These are phyloP conservation scores for Salix exigua DNA, from an alignment of 345 rosid species.

Conservation along the genomic window DNA sequence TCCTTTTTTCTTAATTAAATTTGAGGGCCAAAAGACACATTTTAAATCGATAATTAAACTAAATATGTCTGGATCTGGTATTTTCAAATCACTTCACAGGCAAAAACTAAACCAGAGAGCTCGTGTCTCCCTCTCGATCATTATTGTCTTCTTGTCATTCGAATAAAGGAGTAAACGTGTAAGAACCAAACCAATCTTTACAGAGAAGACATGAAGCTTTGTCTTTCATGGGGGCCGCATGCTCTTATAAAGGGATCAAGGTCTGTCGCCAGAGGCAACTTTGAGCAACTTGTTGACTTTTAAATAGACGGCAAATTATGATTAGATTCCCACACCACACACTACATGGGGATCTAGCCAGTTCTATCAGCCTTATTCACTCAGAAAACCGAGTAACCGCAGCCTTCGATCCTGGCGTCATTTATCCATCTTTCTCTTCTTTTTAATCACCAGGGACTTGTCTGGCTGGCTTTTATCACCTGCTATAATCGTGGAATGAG, in stretches of 20 bases:
- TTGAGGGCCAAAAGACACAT: background rate
- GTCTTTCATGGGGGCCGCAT: slow-evolving; percentile 20
- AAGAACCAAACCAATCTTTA: background rate
- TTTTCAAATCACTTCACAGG: background rate
- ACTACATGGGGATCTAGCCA: background rate
- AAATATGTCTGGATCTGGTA: background rate
- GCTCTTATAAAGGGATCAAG: slow-evolving; percentile 16
- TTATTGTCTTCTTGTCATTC: background rate
- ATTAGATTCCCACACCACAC: slow-evolving; percentile 22
- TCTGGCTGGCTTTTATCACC: background rate
- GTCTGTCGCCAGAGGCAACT: slow-evolving; percentile 9
- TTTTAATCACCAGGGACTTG: slow-evolving; percentile 12
- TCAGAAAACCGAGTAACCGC: background rate
- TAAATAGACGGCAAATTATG: slow-evolving; percentile 2
- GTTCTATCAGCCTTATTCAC: slow-evolving; percentile 14
- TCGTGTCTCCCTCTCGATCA: background rate
- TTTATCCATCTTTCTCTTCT: background rate
- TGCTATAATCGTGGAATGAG: background rate
- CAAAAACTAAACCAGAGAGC: background rate
- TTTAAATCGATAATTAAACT: background rate
- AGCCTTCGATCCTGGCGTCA: background rate
- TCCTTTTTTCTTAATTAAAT: too few relatives aligned
- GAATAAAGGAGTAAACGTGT: background rate
- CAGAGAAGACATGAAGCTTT: slow-evolving; percentile 19
- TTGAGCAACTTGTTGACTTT: slow-evolving; percentile 7